Evolutionary conservation across 257 asterid genomes (phyloP), one percentile per base, ranked within the genome.

Genomic region (Nicotiana benthamiana): DNA sequence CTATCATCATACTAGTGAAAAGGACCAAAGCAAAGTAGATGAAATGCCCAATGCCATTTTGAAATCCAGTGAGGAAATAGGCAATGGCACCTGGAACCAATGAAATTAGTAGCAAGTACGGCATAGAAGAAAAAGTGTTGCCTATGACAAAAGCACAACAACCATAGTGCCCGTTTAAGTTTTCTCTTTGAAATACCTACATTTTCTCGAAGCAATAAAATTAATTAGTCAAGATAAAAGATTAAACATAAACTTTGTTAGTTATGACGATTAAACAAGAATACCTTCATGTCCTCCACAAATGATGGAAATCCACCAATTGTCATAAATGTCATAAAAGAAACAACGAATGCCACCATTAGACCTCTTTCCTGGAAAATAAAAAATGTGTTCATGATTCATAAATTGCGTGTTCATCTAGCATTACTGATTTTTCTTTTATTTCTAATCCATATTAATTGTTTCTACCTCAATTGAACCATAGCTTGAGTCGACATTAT

Each of bases 301-400:
- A 90, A 86, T n/a, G 93, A 90, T 60, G 90, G 90, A 83, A 90
- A 88, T 53, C 93, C 92, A 34, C 92, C 89, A 12, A 84, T 57
- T 4, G 92, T 85, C 93, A 90, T 90, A 72, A 90, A 85, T 16
- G 91, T 90, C 68, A 90, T 79, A 86, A 90, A 90, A 17, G 90
- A 63, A 46, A 86, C 82, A 6, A 90, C 91, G 75, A 92, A 92
- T 87, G 84, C 83, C 8, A 92, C 82, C 85, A 83, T 82, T n/a
- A 79, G 60, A 30, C 76, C 85, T 60, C 83, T 75, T 26, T 85
- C 93, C 93, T 87, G 81, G 17, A 83, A 34, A 18, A 9, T 20
- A 11, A n/a, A n/a, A 16, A 8, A 26, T 13, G 6, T 22, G 20
- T 75, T 9, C 1, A 36, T 68, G 77, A 22, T 70, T n/a, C 56